Conservation (phyloP, 345 rosid species). For the Eucalyptus cloeziana region DNA sequence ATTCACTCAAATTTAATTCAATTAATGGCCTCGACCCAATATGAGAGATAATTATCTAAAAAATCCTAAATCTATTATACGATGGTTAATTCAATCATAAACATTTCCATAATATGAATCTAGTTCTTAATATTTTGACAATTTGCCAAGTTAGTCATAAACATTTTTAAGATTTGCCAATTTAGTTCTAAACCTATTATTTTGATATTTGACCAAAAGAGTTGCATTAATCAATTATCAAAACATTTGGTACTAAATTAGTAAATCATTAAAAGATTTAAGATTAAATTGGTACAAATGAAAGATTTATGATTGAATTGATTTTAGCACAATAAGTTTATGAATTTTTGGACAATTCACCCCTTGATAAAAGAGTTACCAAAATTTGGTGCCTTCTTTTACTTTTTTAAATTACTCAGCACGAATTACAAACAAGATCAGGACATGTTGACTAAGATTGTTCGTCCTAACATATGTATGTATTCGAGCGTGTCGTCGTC, state of each 20-base stretch:
- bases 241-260: background rate
- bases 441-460: background rate
- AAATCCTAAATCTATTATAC: accelerated
- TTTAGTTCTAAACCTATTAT: background rate
- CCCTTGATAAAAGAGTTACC: background rate
- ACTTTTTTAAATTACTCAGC: background rate
- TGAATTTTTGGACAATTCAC: background rate
- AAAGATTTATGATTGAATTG: accelerated
- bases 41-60: background rate
- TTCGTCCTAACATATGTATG: background rate
- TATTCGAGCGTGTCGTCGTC: background rate
- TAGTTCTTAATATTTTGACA: accelerated
- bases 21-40: background rate
- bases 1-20: background rate
- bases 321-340: accelerated
- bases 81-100: accelerated
- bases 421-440: background rate
- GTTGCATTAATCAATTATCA: no score
- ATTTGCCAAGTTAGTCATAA: accelerated
- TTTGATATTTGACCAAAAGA: background rate
- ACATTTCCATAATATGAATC: accelerated
- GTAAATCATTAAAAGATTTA: accelerated
- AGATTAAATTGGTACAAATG: accelerated
- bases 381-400: background rate
- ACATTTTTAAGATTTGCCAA: no score